Base-by-base conservation (phyloP, 441 rosid genomes). In the Erodium texanum region DNA sequence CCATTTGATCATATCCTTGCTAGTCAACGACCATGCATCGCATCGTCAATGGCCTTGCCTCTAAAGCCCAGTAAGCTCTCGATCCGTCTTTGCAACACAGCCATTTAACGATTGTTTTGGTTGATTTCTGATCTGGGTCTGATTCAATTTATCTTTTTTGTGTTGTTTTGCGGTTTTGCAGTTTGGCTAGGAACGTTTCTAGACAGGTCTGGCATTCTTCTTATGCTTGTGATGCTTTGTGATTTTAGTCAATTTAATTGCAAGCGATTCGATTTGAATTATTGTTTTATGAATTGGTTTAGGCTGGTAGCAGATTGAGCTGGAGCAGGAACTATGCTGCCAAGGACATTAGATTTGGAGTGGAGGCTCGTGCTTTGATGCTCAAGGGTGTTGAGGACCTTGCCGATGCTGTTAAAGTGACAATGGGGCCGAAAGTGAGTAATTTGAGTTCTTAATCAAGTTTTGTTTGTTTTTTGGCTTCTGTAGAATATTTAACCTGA, bases 391-490 rank as follows among this genome's bases (percentile, higher is more conserved):
- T 92, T 64, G 83, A 90, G 2, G 96, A 90, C 76, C 92, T 92
- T 65, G 97, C 98, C 10, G 90, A 90, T 69, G 96, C 98, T 64
- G 97, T 92, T 12, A 90, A 90, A 80, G 97, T 87, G 71, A 90
- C 98, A 0, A 92, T 92, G 98, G 98, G 98, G 41, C 97, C 98
- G 11, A 88, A 88, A 96, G 96, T 92, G 77, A 70, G 68, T 34
- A n/a, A 22, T 23, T 61, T 23, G 12, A 8, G 7, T 3, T 7
- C 3, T 58, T 48, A 4, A 12, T 18, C 34, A 29, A 29, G 34
- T 29, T 29, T 29, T 29, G 34, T 29, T 29, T 29, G 34, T 3
- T 27, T 27, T 27, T 29, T 5, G 34, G 6, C 3, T 0, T 29
- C 34, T 3, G 6, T 29, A 2, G 3, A 7, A 29, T 29, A 29